phyloP scores from a whole-genome alignment of 495 filamentous ascomycete genomes.

The Niebla homalea region DNA sequence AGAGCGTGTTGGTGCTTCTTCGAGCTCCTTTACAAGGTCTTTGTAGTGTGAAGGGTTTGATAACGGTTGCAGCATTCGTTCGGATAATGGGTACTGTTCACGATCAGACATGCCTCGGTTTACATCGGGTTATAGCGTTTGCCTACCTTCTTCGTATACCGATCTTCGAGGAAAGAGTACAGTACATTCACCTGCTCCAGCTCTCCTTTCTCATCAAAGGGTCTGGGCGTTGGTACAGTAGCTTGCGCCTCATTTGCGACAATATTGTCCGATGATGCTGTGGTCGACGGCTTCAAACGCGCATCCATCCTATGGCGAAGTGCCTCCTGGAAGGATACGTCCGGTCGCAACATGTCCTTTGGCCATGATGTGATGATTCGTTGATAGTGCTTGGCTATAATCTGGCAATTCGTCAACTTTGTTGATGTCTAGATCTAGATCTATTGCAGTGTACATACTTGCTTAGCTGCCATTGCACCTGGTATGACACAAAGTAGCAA shows the following conservation, averaged over 20 bases:
- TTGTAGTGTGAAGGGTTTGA: constrained; percentile 69
- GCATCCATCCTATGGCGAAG: constrained; percentile 48
- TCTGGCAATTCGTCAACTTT: constrained; percentile 15
- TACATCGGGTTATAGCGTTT: neutral
- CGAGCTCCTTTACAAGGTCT: constrained; percentile 56
- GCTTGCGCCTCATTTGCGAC: constrained; percentile 15
- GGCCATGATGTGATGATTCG: constrained; percentile 69
- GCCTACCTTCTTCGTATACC: constrained; percentile 48
- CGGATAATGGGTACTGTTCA: constrained; percentile 48
- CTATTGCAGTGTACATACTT: too few species aligned
- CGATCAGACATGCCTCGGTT: neutral
- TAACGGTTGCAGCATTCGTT: constrained; percentile 48
- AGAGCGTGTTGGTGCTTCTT: constrained; percentile 52
- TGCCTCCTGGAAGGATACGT: constrained; percentile 57
- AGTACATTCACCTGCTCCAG: constrained; percentile 54
- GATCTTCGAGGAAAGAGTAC: constrained; percentile 59
- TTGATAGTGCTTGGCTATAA: constrained; percentile 41
- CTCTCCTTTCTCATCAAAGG: constrained; percentile 26
- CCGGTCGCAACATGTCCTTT: constrained; percentile 60
- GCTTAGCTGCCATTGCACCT: too few species aligned
- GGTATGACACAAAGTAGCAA: too few species aligned
- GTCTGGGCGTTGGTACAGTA: constrained; percentile 10
- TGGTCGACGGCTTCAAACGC: constrained; percentile 10
- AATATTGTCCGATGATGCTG: constrained; percentile 6
- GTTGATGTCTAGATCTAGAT: too few species aligned